Base-by-base conservation (phyloP, 805 yeast species). In the Maudiozyma bulderi region DNA sequence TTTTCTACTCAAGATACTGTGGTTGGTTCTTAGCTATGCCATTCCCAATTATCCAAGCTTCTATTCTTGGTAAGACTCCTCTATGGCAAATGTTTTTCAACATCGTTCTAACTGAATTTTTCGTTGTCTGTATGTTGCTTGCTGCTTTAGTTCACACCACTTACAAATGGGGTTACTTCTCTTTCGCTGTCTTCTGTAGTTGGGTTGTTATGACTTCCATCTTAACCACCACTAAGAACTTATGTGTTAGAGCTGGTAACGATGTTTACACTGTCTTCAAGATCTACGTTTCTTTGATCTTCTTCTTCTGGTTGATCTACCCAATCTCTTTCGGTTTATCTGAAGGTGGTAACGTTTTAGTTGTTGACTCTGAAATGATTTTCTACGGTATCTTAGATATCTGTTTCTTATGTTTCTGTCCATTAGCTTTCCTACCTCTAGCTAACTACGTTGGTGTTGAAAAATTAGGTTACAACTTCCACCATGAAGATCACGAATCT, bases 321-420 rank as follows among this genome's bases (percentile, higher is more conserved):
- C 58, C 60, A 52, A 46, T 59, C 35, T 44, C 54, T 49, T 60
- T 57, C 50, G 63, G 62, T 59, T 47, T 60, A 34, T 66, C 74
- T 58, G 84, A 80, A 60, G 85, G 84, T 70, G 83, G 84, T 64
- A 79, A 78, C 59, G 76, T 69, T 44, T 74, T 80, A 52, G 76
- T 72, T 57, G 78, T 80, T 35, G 82, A 78, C 59, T 71, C 80
- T 32, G 83, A 77, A 59, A 73, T 76, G 43, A 78, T 74, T 26
- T 80, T 78, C 66, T 77, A 76, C 59, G 84, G 84, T 68, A 65
- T 78, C 49, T 64, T 80, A 54, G 85, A 80, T 64, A 53, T 80
- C 41, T 54, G 74, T 32, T 62, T 71, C 31, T 73, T 80, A 54
- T 70, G 59, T 46, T 46, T 61, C 46, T 40, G 55, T 33, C 64